phyloP scores from a whole-genome alignment of 2,329 filamentous ascomycete genomes.

The Metarhizium guizhouense region DNA sequence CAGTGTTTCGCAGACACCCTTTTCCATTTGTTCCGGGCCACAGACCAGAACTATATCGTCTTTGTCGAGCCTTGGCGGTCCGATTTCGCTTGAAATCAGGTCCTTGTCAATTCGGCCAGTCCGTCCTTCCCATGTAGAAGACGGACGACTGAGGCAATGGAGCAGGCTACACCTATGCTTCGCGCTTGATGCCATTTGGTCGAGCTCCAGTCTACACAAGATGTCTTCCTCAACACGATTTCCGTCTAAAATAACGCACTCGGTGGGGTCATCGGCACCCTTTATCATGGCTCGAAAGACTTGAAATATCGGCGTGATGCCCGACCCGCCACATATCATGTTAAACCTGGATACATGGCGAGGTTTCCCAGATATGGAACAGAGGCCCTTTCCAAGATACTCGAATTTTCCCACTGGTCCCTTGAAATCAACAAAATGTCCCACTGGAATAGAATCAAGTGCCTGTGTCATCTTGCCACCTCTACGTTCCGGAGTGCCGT shows the following conservation, averaged over 20 bases:
- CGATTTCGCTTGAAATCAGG: constrained; percentile 52
- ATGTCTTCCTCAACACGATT: constrained; percentile 75
- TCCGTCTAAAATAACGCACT: constrained; percentile 67
- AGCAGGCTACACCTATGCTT: constrained; percentile 52
- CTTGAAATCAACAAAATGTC: constrained; percentile 73
- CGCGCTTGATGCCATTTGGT: constrained; percentile 47
- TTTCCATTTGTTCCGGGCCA: constrained; percentile 69
- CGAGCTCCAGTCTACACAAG: constrained; percentile 66
- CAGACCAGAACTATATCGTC: constrained; percentile 66
- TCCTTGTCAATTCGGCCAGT: constrained; percentile 57
- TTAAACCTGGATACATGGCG: constrained; percentile 58
- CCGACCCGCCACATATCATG: constrained; percentile 85
- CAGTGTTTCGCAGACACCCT: constrained; percentile 46
- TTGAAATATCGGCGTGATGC: constrained; percentile 86
- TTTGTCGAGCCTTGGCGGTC: constrained; percentile 27
- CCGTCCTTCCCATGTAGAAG: constrained; percentile 56
- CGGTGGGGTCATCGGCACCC: constrained; percentile 53
- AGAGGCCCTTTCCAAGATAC: constrained; percentile 61
- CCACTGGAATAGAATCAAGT: constrained; percentile 62
- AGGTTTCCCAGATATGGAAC: constrained; percentile 47
- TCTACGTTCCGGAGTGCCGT: constrained; percentile 41
- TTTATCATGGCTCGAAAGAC: constrained; percentile 66
- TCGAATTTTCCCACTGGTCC: constrained; percentile 81
- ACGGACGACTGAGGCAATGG: constrained; percentile 59
- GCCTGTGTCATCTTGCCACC: constrained; percentile 79